Evolutionary conservation across 2,329 filamentous ascomycete genomes (phyloP).

Genomic region (Cytospora leucostoma): DNA sequence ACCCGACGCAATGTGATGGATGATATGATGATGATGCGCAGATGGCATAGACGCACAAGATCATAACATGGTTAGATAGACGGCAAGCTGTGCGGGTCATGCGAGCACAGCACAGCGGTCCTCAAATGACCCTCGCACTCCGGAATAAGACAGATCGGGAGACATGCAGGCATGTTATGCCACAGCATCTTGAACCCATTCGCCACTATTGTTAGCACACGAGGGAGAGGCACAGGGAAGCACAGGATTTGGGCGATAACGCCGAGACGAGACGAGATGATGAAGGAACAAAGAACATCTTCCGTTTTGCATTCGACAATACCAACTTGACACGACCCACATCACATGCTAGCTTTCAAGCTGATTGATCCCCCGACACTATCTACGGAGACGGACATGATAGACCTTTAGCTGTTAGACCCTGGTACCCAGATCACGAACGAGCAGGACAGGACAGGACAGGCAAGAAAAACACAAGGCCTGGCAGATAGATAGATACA

Average conservation of each 20-base stretch:
- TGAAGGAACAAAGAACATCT: conserved; percentile 19
- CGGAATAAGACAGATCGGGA: too few species aligned
- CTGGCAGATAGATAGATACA: conserved; percentile 8
- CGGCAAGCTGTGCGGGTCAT: too few species aligned
- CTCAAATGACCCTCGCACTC: too few species aligned
- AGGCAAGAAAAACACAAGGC: neutral
- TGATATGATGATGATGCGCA: too few species aligned
- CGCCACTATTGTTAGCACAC: neutral
- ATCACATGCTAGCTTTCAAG: conserved; percentile 21
- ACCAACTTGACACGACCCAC: conserved; percentile 16
- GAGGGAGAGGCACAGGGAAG: neutral
- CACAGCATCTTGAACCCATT: too few species aligned
- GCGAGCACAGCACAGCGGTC: too few species aligned
- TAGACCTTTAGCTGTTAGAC: conserved; percentile 2
- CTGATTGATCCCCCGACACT: conserved; percentile 15
- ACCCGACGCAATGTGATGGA: too few species aligned
- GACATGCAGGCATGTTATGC: too few species aligned
- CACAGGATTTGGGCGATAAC: too few species aligned
- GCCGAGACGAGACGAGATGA: too few species aligned
- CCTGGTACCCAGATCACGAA: neutral
- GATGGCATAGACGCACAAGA: too few species aligned
- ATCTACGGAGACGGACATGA: conserved; percentile 19
- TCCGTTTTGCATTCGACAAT: conserved; percentile 24
- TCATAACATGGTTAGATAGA: too few species aligned
- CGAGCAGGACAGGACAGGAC: neutral